These are phyloP conservation scores for Claviceps arundinis DNA, from an alignment of 2,329 filamentous ascomycete genomes.

Conservation along the genomic window DNA sequence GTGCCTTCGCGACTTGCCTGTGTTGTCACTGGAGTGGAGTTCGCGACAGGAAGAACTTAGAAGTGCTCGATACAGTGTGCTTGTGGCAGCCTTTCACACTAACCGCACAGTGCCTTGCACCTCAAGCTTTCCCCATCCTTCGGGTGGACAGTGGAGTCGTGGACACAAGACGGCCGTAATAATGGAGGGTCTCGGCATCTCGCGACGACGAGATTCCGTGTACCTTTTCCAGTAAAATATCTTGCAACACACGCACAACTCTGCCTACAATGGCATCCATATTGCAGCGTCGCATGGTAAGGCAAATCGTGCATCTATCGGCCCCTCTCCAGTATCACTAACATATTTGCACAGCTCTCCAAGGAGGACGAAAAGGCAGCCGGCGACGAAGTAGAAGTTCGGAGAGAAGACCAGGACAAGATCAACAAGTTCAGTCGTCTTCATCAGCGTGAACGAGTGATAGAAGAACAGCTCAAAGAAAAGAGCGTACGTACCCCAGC, in stretches of 20 bases:
- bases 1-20: not conserved
- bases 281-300: slow-evolving; percentile 49
- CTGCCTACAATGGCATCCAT: slow-evolving; percentile 26
- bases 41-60: too few species aligned
- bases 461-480: slow-evolving; percentile 67
- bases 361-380: slow-evolving; percentile 75
- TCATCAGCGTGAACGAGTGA: slow-evolving; percentile 66
- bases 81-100: too few species aligned
- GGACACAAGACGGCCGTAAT: not conserved
- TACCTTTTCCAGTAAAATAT: not conserved
- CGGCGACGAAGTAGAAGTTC: slow-evolving; percentile 79
- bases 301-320: slow-evolving; percentile 1
- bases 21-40: not conserved
- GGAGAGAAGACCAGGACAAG: slow-evolving; percentile 94
- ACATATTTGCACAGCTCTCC: slow-evolving; percentile 50
- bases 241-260: not conserved
- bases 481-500: slow-evolving; percentile 51
- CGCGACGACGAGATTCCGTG: not conserved
- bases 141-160: too few species aligned
- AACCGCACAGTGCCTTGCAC: not conserved
- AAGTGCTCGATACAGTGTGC: not conserved
- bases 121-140: not conserved
- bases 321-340: slow-evolving; percentile 1
- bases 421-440: slow-evolving; percentile 96
- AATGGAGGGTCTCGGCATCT: not conserved